Evolutionary conservation across 306 rosid species (phyloP).

Genomic region (Acacia confusa): DNA sequence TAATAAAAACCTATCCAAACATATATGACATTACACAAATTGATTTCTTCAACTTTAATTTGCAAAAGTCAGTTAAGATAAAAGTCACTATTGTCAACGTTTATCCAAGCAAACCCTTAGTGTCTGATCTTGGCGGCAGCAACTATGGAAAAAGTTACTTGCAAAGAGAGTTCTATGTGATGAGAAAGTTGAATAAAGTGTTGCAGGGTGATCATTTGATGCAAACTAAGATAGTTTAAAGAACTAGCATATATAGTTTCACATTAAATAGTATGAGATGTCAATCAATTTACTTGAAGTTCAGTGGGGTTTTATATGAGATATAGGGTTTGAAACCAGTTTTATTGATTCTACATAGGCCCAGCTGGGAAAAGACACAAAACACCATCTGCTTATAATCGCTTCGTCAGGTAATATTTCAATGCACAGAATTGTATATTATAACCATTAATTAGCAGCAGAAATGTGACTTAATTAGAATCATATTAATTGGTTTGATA

Average conservation of each 20-base stretch:
- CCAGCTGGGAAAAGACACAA: conserved; percentile 80
- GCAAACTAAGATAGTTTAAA: too few species aligned
- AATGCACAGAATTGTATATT: background rate
- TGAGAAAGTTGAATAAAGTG: background rate
- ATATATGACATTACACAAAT: too few species aligned
- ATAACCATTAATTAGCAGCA: background rate
- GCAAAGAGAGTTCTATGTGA: background rate
- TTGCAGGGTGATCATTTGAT: background rate
- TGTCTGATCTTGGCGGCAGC: too few species aligned
- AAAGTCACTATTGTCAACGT: too few species aligned
- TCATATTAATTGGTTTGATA: conserved; percentile 24
- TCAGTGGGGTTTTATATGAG: too few species aligned
- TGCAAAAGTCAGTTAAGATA: too few species aligned
- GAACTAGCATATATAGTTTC: too few species aligned
- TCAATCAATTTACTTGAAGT: background rate
- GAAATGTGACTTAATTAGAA: conserved; percentile 12
- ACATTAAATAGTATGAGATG: too few species aligned
- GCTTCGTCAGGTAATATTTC: conserved; percentile 75
- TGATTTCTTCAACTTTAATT: too few species aligned
- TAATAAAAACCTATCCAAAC: too few species aligned
- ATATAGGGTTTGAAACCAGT: background rate
- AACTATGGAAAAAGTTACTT: background rate
- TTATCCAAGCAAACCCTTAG: too few species aligned
- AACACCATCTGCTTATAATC: conserved; percentile 93
- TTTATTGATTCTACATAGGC: conserved; percentile 37